These are phyloP conservation scores for Kluyveromyces nonfermentans DNA, from an alignment of 805 yeast genomes.

Conservation along the genomic window DNA sequence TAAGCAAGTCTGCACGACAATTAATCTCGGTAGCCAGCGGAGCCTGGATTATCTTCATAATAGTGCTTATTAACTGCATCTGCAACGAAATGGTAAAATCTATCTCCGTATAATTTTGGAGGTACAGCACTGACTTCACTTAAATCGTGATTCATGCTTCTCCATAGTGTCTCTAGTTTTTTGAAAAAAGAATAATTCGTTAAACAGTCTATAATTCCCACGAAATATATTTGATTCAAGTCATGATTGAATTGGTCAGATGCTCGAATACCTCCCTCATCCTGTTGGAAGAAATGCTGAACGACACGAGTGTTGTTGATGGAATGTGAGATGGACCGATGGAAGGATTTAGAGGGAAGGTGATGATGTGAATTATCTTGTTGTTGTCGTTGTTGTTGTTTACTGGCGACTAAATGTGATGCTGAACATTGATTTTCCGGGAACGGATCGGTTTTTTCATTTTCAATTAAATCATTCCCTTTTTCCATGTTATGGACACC, in stretches of 20 bases:
- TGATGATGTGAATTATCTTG: constrained; percentile 1
- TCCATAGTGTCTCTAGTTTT: constrained; percentile 76
- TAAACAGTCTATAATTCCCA: constrained; percentile 91
- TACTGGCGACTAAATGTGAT: background rate
- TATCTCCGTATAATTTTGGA: constrained; percentile 78
- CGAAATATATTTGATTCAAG: constrained; percentile 61
- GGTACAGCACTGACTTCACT: constrained; percentile 81
- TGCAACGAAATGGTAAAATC: constrained; percentile 68
- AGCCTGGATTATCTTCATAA: constrained; percentile 20
- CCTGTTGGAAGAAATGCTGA: constrained; percentile 49
- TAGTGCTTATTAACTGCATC: constrained; percentile 25
- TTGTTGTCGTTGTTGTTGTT: background rate
- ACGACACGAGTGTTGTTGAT: constrained; percentile 8
- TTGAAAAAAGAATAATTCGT: constrained; percentile 72
- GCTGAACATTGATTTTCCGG: background rate
- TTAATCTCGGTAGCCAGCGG: constrained; percentile 15
- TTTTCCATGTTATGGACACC: constrained; percentile 75
- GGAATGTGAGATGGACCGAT: background rate
- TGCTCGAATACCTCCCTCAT: constrained; percentile 78
- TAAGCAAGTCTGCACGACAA: background rate
- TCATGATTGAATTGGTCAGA: constrained; percentile 47
- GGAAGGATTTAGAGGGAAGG: background rate
- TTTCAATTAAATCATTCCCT: constrained; percentile 36
- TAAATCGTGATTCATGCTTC: constrained; percentile 60
- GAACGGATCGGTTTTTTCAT: constrained; percentile 4